These are phyloP conservation scores for Emergomyces orientalis DNA, from an alignment of 2,329 filamentous ascomycete species.

Conservation along the genomic window DNA sequence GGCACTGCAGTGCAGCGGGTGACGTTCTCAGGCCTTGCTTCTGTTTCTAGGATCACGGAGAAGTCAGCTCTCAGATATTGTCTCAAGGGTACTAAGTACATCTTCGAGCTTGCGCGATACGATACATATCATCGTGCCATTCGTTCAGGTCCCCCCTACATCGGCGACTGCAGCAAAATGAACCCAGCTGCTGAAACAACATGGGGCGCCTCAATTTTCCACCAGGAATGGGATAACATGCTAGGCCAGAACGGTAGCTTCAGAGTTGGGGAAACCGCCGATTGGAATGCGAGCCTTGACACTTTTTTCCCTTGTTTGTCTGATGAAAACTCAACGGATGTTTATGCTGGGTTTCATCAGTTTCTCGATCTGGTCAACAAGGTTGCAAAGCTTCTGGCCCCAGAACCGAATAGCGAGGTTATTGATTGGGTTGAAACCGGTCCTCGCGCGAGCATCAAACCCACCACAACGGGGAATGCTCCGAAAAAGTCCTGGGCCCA, in stretches of 20 bases:
- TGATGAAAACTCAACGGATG: slow-evolving; percentile 14
- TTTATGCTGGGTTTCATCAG: slow-evolving; percentile 26
- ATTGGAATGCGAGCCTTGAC: slow-evolving; percentile 24
- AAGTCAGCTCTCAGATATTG: slow-evolving; percentile 32
- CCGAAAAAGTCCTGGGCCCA: background rate
- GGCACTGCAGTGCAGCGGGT: slow-evolving; percentile 24
- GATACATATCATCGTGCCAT: slow-evolving; percentile 26
- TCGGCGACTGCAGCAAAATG: slow-evolving; percentile 13
- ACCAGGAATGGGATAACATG: slow-evolving; percentile 34
- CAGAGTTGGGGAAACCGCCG: slow-evolving; percentile 26
- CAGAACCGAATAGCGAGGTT: slow-evolving; percentile 10
- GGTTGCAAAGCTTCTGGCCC: slow-evolving; percentile 26
- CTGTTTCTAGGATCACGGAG: slow-evolving; percentile 29
- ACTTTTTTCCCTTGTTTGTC: slow-evolving; percentile 29
- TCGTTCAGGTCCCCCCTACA: background rate
- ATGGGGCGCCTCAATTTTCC: slow-evolving; percentile 32
- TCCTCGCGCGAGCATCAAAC: background rate
- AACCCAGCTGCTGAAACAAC: slow-evolving; percentile 21
- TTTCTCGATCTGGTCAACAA: slow-evolving; percentile 29
- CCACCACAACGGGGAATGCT: background rate
- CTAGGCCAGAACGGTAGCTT: slow-evolving; percentile 31
- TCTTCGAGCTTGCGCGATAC: slow-evolving; percentile 37
- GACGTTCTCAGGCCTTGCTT: slow-evolving; percentile 21
- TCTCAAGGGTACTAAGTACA: slow-evolving; percentile 33
- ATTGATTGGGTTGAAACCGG: slow-evolving; percentile 3